A percentile compares a stretch with the other conserved stretches of the same genome.
These are phyloP conservation scores for Tubosaeta brunneosetosa DNA, from an alignment of 768 basidiomycete species.

Conservation along the genomic window DNA sequence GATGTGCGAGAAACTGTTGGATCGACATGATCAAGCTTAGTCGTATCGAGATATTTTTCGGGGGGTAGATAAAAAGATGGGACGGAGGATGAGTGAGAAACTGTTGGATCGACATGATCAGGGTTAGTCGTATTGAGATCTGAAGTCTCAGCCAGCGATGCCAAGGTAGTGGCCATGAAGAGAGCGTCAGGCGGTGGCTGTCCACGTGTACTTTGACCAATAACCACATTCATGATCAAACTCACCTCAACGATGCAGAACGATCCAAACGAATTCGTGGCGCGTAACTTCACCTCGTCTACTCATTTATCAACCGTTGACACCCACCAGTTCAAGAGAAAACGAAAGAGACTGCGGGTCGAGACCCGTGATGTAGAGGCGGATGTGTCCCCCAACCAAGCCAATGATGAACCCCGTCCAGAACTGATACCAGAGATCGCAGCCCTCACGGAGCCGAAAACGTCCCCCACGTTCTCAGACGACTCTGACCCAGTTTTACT, in stretches of 20 bases:
- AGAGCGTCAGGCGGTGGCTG: too few relatives aligned
- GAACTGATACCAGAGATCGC: slow-evolving; percentile 18
- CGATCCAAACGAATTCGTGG: slow-evolving; percentile 22
- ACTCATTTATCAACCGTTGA: background rate
- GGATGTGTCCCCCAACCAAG: background rate
- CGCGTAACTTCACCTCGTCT: slow-evolving; percentile 1
- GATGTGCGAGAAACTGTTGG: too few relatives aligned
- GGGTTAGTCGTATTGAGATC: too few relatives aligned
- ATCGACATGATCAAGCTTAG: too few relatives aligned
- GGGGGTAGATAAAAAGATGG: too few relatives aligned
- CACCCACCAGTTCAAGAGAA: slow-evolving; percentile 23
- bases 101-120: too few relatives aligned
- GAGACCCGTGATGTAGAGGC: background rate
- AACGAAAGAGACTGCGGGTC: slow-evolving; percentile 18
- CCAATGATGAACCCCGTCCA: background rate
- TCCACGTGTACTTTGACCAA: background rate
- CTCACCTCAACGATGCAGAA: slow-evolving; percentile 3
- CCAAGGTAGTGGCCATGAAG: background rate
- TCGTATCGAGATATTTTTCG: background rate
- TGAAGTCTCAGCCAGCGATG: too few relatives aligned
- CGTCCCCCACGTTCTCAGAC: background rate
- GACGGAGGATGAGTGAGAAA: too few relatives aligned
- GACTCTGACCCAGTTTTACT: background rate
- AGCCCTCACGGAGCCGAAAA: slow-evolving; percentile 6
- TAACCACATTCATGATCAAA: too few relatives aligned